A percentile compares a stretch with the other conserved stretches of the same genome.
Conservation (phyloP, 805 yeast genomes). For the Pichia membranifaciens region DNA sequence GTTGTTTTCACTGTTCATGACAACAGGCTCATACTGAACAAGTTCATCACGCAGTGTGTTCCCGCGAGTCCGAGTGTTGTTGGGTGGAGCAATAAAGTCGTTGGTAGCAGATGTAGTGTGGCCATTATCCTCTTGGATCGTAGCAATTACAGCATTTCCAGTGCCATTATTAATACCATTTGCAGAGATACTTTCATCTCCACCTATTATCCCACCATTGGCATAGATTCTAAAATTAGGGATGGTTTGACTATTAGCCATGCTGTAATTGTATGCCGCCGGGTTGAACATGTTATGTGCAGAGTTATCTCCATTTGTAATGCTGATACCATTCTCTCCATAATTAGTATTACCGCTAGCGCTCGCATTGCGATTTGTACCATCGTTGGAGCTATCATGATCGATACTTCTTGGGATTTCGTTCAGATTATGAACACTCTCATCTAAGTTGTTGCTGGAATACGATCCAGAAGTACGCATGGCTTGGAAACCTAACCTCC, state of each 20-base stretch:
- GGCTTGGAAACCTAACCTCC: too few species aligned
- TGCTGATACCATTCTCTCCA: background rate
- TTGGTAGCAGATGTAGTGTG: too few species aligned
- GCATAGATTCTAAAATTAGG: conserved; percentile 18
- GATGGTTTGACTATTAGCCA: conserved; percentile 28
- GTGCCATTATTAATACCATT: background rate
- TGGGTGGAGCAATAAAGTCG: background rate
- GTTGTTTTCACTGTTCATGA: conserved; percentile 12
- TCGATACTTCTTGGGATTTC: background rate
- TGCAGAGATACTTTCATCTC: background rate
- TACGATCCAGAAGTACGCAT: too few species aligned
- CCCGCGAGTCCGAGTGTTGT: conserved; percentile 8
- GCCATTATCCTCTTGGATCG: too few species aligned
- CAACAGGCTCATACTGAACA: conserved; percentile 6
- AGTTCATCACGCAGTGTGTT: conserved; percentile 10
- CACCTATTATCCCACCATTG: background rate
- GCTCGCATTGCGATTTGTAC: background rate
- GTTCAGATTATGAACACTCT: background rate
- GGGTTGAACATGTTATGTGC: conserved; percentile 27
- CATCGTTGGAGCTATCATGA: too few species aligned
- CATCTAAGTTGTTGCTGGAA: too few species aligned
- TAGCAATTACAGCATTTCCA: too few species aligned
- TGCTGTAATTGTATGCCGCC: conserved; percentile 21
- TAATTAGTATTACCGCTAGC: background rate
- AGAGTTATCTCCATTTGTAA: conserved; percentile 7